Evolutionary conservation across 1,284 basidiomycete species (phyloP).

Genomic region (Tilletiopsis washingtonensis): DNA sequence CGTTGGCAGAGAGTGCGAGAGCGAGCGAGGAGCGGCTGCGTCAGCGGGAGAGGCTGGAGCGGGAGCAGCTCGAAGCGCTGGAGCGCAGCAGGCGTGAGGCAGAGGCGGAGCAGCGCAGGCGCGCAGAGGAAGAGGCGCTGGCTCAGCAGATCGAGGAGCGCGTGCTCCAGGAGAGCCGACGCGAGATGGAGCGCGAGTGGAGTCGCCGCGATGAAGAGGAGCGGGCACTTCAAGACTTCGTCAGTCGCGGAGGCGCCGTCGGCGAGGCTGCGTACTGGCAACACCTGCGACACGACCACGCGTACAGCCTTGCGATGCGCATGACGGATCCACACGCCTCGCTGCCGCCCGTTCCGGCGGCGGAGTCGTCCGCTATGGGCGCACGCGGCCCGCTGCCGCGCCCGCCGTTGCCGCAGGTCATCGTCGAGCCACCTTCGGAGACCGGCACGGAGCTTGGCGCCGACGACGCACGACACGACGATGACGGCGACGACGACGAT

Average conservation of each 20-base stretch:
- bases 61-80: not conserved
- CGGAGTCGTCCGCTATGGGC: no score
- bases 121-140: constrained; percentile 1
- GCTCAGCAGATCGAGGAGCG: not conserved
- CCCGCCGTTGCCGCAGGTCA: not conserved
- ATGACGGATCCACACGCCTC: not conserved
- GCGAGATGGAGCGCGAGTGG: constrained; percentile 4
- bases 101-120: not conserved
- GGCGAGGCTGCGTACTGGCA: not conserved
- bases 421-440: not conserved
- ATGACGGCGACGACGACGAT: constrained; percentile 2
- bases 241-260: not conserved
- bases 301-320: not conserved
- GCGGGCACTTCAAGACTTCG: constrained; percentile 2
- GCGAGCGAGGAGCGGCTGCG: no score
- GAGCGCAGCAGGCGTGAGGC: constrained; percentile 2
- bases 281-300: not conserved
- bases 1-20: not conserved
- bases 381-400: not conserved
- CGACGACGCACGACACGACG: not conserved
- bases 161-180: constrained; percentile 5
- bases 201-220: constrained; percentile 8
- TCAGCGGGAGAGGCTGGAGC: not conserved
- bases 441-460: not conserved
- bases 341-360: not conserved